Evolutionary conservation across 768 basidiomycete genomes (phyloP), one percentile per base, ranked within the genome.

Genomic region (Psilocybe cyanescens): DNA sequence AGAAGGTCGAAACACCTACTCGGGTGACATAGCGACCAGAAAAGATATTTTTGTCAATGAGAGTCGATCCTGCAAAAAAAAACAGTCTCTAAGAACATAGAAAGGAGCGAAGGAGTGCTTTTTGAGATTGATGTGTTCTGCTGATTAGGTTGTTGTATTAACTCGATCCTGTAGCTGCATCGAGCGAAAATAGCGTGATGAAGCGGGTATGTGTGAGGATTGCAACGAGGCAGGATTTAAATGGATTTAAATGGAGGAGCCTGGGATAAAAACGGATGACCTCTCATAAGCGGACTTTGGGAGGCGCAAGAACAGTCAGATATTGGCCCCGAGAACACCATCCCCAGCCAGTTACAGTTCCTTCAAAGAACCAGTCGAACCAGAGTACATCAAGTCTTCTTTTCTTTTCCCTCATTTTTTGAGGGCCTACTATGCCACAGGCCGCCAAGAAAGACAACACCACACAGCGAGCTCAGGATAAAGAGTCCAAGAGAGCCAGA

Each of bases 401-500:
- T 62, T 62, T 61, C 45, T 52, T 51, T 39, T 56, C 55, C 48
- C 55, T 61, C 39, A 28, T 12, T 28, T 44, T 44, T 58, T 58
- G 55, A 54, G 39, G 62, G 53, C 44, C 45, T 12, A 49, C 39
- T 49, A 86, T 85, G 84, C 83, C 85, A 28, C 83, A 81, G 74
- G 78, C 81, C 35, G 68, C 76, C 48, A 80, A 83, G 65, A 79
- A 78, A 63, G 84, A 82, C 69, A 61, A 64, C n/a, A 74, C 76
- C 31, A 66, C 68, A 11, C 84, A 83, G 62, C 81, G 81, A 51
- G 79, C 81, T 14, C 83, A 86, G 57, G 87, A 88, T 66, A 88
- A 88, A 70, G 87, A 88, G 76, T 81, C 85, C 7, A 88, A 88
- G 68, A 78, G 87, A 44, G 85, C 86, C 2, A 76, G 85, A 66